phyloP scores from a whole-genome alignment of 225 moss, liverwort and hornwort genomes.

The Asterella californica region DNA sequence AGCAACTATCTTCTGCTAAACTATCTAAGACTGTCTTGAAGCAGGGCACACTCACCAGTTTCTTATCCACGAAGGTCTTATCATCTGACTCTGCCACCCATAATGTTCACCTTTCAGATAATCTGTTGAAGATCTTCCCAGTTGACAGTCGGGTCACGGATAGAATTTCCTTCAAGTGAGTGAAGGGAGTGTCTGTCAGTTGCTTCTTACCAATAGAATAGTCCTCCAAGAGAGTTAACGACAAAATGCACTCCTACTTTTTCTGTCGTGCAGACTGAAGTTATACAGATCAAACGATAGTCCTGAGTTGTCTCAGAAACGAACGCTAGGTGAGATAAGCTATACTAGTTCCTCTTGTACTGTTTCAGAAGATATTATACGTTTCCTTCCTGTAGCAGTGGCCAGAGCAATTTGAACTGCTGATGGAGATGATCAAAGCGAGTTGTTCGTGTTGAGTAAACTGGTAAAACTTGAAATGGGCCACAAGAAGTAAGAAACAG shows the following conservation, averaged over 20 bases:
- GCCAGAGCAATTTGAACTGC: no score
- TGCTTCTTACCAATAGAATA: background rate
- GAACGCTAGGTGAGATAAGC: constrained; percentile 1
- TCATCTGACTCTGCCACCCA: background rate
- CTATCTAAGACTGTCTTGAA: constrained; percentile 43
- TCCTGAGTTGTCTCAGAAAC: constrained; percentile 12
- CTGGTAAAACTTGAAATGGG: background rate
- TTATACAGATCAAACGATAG: constrained; percentile 1
- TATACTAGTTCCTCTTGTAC: background rate
- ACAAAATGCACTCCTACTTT: background rate
- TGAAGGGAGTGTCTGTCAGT: background rate
- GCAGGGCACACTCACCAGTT: constrained; percentile 64
- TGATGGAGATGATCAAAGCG: background rate
- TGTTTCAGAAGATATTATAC: background rate
- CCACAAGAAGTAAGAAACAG: background rate
- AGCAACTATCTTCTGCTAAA: constrained; percentile 34
- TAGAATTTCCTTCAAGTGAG: background rate
- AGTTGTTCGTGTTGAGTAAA: background rate
- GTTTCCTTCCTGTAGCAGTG: background rate
- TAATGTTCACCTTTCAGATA: background rate
- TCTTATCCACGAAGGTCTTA: constrained; percentile 36
- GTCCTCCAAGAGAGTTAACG: no score
- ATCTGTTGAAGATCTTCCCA: background rate
- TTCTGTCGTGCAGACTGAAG: constrained; percentile 3
- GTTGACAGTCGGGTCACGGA: background rate